Evolutionary conservation across 2,329 filamentous ascomycete species (phyloP).

Genomic region (Cercospora janseana): DNA sequence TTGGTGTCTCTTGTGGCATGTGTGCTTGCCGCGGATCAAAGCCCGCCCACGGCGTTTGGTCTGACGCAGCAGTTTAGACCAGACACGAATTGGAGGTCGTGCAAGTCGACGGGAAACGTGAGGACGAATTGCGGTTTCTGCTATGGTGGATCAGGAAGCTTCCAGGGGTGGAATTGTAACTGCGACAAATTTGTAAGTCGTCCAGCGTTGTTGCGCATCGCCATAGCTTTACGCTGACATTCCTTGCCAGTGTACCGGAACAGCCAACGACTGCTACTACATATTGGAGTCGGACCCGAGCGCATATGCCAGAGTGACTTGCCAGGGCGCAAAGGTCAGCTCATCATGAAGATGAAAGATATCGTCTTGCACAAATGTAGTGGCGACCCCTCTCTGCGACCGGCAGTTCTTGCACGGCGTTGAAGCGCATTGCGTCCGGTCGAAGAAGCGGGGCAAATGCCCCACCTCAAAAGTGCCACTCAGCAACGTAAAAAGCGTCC

Average conservation of each 20-base stretch:
- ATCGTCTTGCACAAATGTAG: no score
- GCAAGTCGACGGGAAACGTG: slow-evolving; percentile 6
- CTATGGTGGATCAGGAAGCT: slow-evolving; percentile 1
- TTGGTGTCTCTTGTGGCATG: slow-evolving; percentile 1
- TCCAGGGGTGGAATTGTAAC: slow-evolving; percentile 16
- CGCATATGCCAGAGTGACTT: slow-evolving; percentile 6
- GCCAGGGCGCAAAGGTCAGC: background rate
- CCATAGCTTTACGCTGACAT: background rate
- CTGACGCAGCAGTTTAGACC: slow-evolving; percentile 14
- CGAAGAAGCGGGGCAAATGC: no score
- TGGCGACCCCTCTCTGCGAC: background rate
- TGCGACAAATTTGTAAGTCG: slow-evolving; percentile 15
- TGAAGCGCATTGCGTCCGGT: no score
- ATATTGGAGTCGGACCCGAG: slow-evolving; percentile 10
- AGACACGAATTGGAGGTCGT: slow-evolving; percentile 5
- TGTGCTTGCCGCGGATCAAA: slow-evolving; percentile 8
- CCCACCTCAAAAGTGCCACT: no score
- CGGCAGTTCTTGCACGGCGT: background rate
- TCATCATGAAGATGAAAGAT: background rate
- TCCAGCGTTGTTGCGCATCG: background rate
- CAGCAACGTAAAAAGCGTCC: no score
- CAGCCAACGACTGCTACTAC: slow-evolving; percentile 12
- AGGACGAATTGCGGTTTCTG: slow-evolving; percentile 16
- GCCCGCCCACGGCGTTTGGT: slow-evolving; percentile 1
- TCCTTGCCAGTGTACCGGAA: slow-evolving; percentile 10